Conservation (phyloP, 1,284 basidiomycete genomes). For the Malassezia restricta region DNA sequence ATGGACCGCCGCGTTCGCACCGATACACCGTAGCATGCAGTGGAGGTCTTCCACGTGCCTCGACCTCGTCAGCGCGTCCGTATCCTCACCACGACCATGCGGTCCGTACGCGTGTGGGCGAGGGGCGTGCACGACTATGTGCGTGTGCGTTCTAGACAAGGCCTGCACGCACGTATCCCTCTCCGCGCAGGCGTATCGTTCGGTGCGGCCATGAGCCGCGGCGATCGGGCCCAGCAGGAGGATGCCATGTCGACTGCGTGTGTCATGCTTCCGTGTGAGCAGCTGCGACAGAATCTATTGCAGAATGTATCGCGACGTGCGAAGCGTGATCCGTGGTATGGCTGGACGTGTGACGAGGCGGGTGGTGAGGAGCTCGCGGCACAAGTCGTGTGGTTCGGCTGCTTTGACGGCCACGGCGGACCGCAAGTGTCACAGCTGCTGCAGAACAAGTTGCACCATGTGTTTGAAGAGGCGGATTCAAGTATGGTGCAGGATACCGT, state of each 20-base stretch:
- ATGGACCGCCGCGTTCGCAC: conserved; percentile 4
- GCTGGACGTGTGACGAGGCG: conserved; percentile 27
- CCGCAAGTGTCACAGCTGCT: conserved; percentile 31
- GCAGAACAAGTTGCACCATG: conserved; percentile 26
- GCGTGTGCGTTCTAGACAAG: conserved; percentile 5
- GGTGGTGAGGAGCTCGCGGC: conserved; percentile 32
- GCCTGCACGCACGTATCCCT: conserved; percentile 12
- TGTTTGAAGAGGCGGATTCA: conserved; percentile 29
- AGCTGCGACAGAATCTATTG: conserved; percentile 21
- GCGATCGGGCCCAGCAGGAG: conserved; percentile 36
- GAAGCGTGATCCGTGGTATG: conserved; percentile 14
- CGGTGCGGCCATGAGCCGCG: conserved; percentile 19
- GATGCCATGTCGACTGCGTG: conserved; percentile 38
- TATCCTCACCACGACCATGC: neutral
- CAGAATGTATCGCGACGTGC: conserved; percentile 11
- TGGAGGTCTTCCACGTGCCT: neutral
- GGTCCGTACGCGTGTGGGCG: neutral
- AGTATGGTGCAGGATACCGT: conserved; percentile 41
- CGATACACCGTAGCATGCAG: neutral
- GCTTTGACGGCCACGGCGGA: conserved; percentile 43
- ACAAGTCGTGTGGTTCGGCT: conserved; percentile 43
- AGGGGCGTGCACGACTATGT: conserved; percentile 10
- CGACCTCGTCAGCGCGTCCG: too few relatives aligned
- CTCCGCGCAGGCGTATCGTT: conserved; percentile 11
- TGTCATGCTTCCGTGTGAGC: conserved; percentile 24